phyloP scores from a whole-genome alignment of 2,329 filamentous ascomycete species.

The Penicillium sp. region DNA sequence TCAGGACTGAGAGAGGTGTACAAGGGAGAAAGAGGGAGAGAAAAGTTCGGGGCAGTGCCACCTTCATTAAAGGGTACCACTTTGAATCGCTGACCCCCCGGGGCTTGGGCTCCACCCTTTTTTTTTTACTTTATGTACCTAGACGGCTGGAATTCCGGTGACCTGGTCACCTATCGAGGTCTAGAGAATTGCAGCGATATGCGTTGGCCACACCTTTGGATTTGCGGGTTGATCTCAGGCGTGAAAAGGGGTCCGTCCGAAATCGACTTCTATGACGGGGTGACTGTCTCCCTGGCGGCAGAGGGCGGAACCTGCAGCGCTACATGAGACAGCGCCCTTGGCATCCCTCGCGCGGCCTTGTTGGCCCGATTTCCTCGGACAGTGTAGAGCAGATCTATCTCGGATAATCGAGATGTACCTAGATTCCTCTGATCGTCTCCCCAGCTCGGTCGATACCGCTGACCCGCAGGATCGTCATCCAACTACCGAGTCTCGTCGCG shows the following conservation, averaged over 20 bases:
- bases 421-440: slow-evolving; percentile 2
- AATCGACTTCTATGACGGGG: slow-evolving; percentile 7
- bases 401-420: neutral
- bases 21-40: neutral
- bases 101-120: neutral
- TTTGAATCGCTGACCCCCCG: neutral
- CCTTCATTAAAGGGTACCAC: neutral
- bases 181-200: no score
- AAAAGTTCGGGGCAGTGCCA: slow-evolving; percentile 3
- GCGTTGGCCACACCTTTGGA: no score
- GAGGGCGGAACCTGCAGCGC: slow-evolving; percentile 1
- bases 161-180: no score
- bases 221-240: neutral
- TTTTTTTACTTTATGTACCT: neutral
- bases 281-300: slow-evolving; percentile 8
- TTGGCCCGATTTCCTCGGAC: neutral
- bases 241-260: neutral
- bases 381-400: neutral
- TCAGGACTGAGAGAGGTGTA: neutral
- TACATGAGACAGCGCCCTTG: slow-evolving; percentile 7
- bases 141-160: neutral
- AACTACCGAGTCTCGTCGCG: neutral
- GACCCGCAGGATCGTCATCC: neutral
- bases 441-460: neutral
- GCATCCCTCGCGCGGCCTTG: slow-evolving; percentile 2